phyloP scores from a whole-genome alignment of 805 yeast genomes.

The Kodamaea sagamina region DNA sequence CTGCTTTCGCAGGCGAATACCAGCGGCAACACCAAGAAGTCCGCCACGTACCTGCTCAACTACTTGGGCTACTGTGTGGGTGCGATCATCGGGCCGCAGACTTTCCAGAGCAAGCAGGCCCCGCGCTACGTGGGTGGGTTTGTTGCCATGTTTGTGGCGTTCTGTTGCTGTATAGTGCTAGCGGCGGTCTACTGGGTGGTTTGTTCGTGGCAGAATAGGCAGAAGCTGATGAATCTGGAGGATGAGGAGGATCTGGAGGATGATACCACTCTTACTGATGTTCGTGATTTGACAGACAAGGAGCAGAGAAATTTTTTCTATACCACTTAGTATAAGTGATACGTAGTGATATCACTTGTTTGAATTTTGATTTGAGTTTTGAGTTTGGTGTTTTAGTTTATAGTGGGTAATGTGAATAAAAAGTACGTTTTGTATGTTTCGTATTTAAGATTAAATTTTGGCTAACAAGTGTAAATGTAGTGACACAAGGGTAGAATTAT shows the following conservation, averaged over 20 bases:
- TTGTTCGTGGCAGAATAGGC: slow-evolving; percentile 18
- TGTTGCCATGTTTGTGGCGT: slow-evolving; percentile 22
- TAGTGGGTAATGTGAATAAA: too few species aligned
- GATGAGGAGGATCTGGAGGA: slow-evolving; percentile 9
- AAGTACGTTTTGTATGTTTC: too few species aligned
- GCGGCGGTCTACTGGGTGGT: slow-evolving; percentile 19
- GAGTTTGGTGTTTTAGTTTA: too few species aligned
- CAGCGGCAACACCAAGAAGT: slow-evolving; percentile 33
- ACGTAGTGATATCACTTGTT: too few species aligned
- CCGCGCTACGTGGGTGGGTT: slow-evolving; percentile 23
- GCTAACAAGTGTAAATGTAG: too few species aligned
- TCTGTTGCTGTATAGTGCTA: slow-evolving; percentile 20
- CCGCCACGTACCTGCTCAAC: slow-evolving; percentile 36
- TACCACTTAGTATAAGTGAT: slow-evolving; percentile 20
- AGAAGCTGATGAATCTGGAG: slow-evolving; percentile 18
- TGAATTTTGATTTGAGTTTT: too few species aligned
- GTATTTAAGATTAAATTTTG: too few species aligned
- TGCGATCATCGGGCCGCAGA: slow-evolving; percentile 26
- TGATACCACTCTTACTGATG: slow-evolving; percentile 12
- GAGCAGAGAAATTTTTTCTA: slow-evolving; percentile 22
- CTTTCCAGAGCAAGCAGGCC: slow-evolving; percentile 15
- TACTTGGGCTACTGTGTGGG: slow-evolving; percentile 35
- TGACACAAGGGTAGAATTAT: too few species aligned
- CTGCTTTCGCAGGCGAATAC: slow-evolving; percentile 32
- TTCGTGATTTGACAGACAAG: slow-evolving; percentile 23